These are phyloP conservation scores for Clitocybe nebularis DNA, from an alignment of 1,284 basidiomycete species.

Conservation along the genomic window DNA sequence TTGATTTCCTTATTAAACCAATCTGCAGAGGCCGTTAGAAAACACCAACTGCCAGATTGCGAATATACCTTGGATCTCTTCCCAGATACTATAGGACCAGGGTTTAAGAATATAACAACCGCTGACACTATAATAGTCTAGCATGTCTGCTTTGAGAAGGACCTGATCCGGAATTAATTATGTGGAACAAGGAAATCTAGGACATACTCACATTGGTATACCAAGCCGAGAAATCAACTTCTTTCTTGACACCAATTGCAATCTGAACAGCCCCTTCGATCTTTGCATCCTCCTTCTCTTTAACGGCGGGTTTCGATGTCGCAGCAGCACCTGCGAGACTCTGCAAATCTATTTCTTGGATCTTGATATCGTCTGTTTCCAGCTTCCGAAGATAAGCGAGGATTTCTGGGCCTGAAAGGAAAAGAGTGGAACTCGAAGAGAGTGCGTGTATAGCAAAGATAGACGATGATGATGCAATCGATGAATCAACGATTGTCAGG, in stretches of 20 bases:
- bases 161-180: constrained; percentile 50
- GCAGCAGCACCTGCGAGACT: constrained; percentile 45
- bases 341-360: constrained; percentile 74
- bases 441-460: constrained; percentile 74
- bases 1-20: constrained; percentile 95
- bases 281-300: constrained; percentile 73
- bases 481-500: constrained; percentile 72
- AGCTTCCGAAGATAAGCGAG: constrained; percentile 69
- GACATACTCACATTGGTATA: constrained; percentile 78
- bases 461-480: constrained; percentile 63
- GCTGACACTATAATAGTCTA: constrained; percentile 98
- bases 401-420: constrained; percentile 77
- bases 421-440: constrained; percentile 67
- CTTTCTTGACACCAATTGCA: constrained; percentile 92
- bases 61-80: constrained; percentile 80
- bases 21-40: constrained; percentile 36
- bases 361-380: constrained; percentile 56
- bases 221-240: constrained; percentile 91
- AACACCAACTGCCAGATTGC: not conserved
- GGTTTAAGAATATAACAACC: constrained; percentile 99
- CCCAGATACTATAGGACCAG: constrained; percentile 97
- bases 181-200: not conserved
- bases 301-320: constrained; percentile 39
- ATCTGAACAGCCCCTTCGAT: constrained; percentile 88
- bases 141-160: constrained; percentile 97